Conservation (phyloP, 176 grass and related monocot genomes). For the Themeda triandra region DNA sequence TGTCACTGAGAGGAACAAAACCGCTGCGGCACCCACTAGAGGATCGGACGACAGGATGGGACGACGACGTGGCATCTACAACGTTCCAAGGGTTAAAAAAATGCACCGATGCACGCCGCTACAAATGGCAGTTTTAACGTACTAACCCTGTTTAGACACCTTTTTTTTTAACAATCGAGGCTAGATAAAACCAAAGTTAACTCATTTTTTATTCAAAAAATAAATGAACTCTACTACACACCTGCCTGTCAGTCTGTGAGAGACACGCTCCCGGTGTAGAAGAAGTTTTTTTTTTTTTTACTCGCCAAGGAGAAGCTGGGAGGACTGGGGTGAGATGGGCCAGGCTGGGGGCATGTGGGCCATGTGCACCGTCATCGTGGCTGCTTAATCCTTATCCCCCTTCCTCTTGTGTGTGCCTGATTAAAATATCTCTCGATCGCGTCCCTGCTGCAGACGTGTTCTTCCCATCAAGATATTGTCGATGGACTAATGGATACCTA, state of each 20-base stretch:
- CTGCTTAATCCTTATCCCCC: conserved; percentile 1
- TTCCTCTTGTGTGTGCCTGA: background rate
- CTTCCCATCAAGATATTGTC: background rate
- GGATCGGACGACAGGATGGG: background rate
- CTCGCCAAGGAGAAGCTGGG: background rate
- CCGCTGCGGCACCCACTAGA: background rate
- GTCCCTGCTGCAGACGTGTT: background rate
- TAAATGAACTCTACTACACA: too few species aligned
- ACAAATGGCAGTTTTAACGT: too few species aligned
- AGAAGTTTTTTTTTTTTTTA: background rate
- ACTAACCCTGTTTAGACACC: too few species aligned
- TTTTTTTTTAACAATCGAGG: too few species aligned
- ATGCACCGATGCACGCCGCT: background rate
- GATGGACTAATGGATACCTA: background rate
- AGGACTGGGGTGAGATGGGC: background rate
- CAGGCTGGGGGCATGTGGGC: background rate
- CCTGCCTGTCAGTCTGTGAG: too few species aligned
- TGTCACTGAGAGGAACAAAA: background rate
- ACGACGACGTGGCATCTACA: background rate
- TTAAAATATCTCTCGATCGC: background rate
- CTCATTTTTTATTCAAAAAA: too few species aligned
- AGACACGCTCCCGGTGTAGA: too few species aligned
- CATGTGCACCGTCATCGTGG: background rate
- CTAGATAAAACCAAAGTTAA: too few species aligned
- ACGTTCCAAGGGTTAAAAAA: background rate